phyloP scores from a whole-genome alignment of 2,329 filamentous ascomycete species.

The Hawksworthiomyces lignivorus region DNA sequence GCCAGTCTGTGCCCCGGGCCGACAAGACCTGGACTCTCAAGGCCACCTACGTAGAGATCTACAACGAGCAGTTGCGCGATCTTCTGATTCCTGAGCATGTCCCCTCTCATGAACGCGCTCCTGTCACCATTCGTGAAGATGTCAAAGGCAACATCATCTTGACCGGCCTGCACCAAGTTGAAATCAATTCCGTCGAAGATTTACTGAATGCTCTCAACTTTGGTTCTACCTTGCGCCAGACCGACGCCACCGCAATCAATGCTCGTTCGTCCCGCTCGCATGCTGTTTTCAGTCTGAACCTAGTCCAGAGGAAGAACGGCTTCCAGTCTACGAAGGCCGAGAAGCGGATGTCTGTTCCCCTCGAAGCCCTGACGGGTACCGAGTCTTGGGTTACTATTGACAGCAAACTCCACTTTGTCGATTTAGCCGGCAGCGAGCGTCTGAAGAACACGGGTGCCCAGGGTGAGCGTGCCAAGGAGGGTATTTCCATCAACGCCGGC shows the following conservation, averaged over 20 bases:
- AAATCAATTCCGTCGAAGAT: constrained; percentile 87
- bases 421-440: constrained; percentile 92
- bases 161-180: constrained; percentile 79
- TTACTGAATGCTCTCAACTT: constrained; percentile 83
- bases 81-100: constrained; percentile 72
- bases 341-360: constrained; percentile 78
- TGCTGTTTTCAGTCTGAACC: constrained; percentile 91
- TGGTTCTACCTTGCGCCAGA: constrained; percentile 90
- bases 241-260: constrained; percentile 94
- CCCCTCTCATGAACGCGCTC: constrained; percentile 60
- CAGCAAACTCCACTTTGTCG: constrained; percentile 97
- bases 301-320: constrained; percentile 73
- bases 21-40: constrained; percentile 86
- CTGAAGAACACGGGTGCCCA: constrained; percentile 96
- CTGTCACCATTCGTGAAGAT: constrained; percentile 91
- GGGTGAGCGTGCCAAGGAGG: constrained; percentile 87
- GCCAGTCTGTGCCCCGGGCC: constrained; percentile 41
- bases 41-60: constrained; percentile 94
- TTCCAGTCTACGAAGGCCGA: constrained; percentile 49
- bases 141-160: constrained; percentile 89
- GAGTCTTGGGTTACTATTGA: constrained; percentile 75
- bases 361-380: constrained; percentile 68
- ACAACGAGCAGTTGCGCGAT: constrained; percentile 93
- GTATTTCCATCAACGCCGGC: constrained; percentile 96
- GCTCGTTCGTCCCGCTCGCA: constrained; percentile 96